These are phyloP conservation scores for Moricandia moricandioides DNA, from an alignment of 345 rosid species.

Conservation along the genomic window DNA sequence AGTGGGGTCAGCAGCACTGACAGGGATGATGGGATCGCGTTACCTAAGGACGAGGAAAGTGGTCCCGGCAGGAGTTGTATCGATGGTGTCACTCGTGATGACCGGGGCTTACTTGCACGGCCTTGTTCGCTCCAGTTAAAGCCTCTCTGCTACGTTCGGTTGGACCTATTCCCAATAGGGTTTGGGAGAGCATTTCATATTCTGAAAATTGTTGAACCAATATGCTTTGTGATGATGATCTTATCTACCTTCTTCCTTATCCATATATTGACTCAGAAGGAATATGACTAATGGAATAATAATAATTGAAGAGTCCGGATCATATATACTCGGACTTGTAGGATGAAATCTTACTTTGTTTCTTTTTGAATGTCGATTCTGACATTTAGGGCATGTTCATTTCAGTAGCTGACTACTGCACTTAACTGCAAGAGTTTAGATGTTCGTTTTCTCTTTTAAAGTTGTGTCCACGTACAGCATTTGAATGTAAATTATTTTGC, in stretches of 20 bases:
- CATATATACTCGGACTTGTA: not conserved
- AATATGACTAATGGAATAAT: not conserved
- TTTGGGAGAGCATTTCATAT: not conserved
- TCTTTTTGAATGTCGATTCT: not conserved
- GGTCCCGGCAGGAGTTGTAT: slow-evolving; percentile 85
- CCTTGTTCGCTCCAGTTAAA: slow-evolving; percentile 47
- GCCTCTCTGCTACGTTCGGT: not conserved
- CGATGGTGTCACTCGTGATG: slow-evolving; percentile 74
- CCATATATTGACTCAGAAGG: not conserved
- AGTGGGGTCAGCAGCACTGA: slow-evolving; percentile 71
- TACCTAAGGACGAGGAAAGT: slow-evolving; percentile 71
- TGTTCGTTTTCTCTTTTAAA: not conserved
- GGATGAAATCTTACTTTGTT: not conserved
- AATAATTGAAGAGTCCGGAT: not conserved
- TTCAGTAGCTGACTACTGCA: not conserved
- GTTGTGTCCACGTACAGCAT: too few relatives aligned
- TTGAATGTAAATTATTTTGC: too few relatives aligned
- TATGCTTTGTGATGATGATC: not conserved
- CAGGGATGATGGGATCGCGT: slow-evolving; percentile 83
- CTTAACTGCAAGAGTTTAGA: not conserved
- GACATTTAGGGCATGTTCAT: not conserved
- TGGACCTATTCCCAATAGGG: not conserved
- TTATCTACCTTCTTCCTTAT: not conserved
- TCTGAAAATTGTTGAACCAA: not conserved
- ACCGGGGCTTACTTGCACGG: slow-evolving; percentile 83